Evolutionary conservation across 148 eudicot species (phyloP).

Genomic region (Persicaria tinctoria): DNA sequence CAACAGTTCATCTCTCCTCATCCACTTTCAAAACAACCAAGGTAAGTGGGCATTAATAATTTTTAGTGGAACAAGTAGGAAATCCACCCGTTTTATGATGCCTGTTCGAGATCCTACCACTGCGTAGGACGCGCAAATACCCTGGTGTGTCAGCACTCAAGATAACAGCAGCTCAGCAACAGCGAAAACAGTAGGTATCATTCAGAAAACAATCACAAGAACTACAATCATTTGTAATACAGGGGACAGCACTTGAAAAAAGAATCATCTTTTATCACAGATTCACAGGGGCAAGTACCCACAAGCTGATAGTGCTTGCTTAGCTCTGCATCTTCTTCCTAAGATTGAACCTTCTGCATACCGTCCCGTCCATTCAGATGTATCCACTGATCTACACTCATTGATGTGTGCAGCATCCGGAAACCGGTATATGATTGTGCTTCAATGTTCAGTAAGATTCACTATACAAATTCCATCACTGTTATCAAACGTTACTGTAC

Average conservation of each 20-base stretch:
- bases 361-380: too few species aligned
- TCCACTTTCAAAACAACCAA: background rate
- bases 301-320: background rate
- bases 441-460: too few species aligned
- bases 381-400: too few species aligned
- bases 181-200: background rate
- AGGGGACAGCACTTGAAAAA: background rate
- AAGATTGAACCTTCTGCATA: background rate
- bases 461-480: too few species aligned
- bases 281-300: background rate
- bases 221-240: background rate
- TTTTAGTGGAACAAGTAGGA: background rate
- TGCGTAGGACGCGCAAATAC: background rate
- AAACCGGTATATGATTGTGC: too few species aligned
- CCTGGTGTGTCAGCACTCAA: background rate
- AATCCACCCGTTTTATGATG: background rate
- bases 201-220: background rate
- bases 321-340: background rate
- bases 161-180: background rate
- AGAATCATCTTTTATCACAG: background rate
- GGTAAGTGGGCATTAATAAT: background rate
- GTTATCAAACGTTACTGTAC: background rate
- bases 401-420: background rate
- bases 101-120: background rate
- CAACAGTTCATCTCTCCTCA: background rate